These are phyloP conservation scores for Penicillium pancosmium DNA, from an alignment of 495 filamentous ascomycete species.

Conservation along the genomic window DNA sequence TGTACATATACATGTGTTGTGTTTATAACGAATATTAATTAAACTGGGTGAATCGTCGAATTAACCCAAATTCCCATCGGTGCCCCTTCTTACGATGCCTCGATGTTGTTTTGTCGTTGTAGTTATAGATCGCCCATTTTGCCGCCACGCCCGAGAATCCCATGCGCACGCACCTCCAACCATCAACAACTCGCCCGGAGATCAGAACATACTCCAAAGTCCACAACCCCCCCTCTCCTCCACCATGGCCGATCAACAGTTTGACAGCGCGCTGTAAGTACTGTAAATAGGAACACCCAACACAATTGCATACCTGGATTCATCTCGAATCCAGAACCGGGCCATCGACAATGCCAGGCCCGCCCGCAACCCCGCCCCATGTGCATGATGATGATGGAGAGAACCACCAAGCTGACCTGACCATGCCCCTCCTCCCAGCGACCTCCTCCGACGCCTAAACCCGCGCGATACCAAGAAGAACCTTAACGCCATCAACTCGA, in stretches of 20 bases:
- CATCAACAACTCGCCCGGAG: slow-evolving; percentile 29
- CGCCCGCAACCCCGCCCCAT: slow-evolving; percentile 33
- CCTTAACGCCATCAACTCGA: slow-evolving; percentile 78
- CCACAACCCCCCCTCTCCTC: slow-evolving; percentile 17
- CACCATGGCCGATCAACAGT: slow-evolving; percentile 59
- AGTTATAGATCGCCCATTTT: slow-evolving; percentile 1
- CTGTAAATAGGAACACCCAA: background rate
- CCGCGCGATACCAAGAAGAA: slow-evolving; percentile 86
- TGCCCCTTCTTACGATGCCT: too few species aligned
- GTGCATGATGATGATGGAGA: slow-evolving; percentile 14
- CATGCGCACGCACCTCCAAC: slow-evolving; percentile 39
- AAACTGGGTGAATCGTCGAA: too few species aligned
- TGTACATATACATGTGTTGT: slow-evolving; percentile 11
- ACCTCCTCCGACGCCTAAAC: slow-evolving; percentile 97
- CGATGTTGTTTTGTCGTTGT: background rate
- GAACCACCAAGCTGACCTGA: slow-evolving; percentile 35
- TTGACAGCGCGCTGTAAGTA: slow-evolving; percentile 66
- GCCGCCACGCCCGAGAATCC: slow-evolving; percentile 21
- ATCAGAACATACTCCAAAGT: slow-evolving; percentile 22
- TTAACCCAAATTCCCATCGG: too few species aligned
- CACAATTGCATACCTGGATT: background rate
- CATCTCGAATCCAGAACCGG: background rate
- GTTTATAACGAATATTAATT: background rate
- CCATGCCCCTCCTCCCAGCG: slow-evolving; percentile 54
- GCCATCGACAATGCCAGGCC: slow-evolving; percentile 1